Evolutionary conservation across 345 rosid genomes (phyloP).

Genomic region (Moringa oleifera): DNA sequence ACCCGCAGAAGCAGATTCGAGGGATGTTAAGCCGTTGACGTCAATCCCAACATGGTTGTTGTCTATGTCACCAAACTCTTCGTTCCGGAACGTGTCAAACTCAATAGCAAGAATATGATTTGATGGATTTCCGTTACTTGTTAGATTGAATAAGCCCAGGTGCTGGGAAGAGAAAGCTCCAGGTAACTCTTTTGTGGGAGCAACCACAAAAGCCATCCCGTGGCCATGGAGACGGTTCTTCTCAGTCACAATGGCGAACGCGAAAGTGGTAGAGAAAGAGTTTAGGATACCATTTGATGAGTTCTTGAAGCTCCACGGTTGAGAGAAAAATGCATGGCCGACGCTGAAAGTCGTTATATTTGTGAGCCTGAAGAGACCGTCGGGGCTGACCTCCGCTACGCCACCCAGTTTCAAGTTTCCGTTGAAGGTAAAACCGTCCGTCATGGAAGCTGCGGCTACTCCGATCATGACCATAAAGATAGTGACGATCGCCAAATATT

Average conservation of each 20-base stretch:
- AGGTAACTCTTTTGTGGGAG: slow-evolving; percentile 42
- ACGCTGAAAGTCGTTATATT: slow-evolving; percentile 21
- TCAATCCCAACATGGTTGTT: slow-evolving; percentile 65
- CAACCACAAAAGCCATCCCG: slow-evolving; percentile 47
- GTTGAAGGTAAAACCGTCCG: neutral
- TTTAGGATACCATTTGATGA: slow-evolving; percentile 22
- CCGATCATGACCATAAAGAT: neutral
- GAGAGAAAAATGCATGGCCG: slow-evolving; percentile 49
- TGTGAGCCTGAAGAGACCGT: slow-evolving; percentile 42
- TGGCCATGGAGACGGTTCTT: slow-evolving; percentile 25
- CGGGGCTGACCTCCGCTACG: neutral
- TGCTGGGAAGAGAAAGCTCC: slow-evolving; percentile 28
- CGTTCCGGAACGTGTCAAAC: slow-evolving; percentile 38
- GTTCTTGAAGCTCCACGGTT: slow-evolving; percentile 31
- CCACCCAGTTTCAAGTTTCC: slow-evolving; percentile 1
- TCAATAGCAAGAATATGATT: slow-evolving; percentile 54
- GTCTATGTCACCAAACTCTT: slow-evolving; percentile 33
- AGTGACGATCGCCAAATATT: neutral
- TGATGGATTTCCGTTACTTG: slow-evolving; percentile 28
- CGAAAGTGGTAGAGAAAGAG: slow-evolving; percentile 52
- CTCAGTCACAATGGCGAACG: slow-evolving; percentile 50
- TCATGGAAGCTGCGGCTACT: neutral
- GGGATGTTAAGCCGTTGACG: slow-evolving; percentile 38
- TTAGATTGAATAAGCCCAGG: slow-evolving; percentile 42
- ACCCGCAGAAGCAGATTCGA: slow-evolving; percentile 27